These are phyloP conservation scores for Trametes sp. DNA, from an alignment of 1,284 basidiomycete genomes.

Conservation along the genomic window DNA sequence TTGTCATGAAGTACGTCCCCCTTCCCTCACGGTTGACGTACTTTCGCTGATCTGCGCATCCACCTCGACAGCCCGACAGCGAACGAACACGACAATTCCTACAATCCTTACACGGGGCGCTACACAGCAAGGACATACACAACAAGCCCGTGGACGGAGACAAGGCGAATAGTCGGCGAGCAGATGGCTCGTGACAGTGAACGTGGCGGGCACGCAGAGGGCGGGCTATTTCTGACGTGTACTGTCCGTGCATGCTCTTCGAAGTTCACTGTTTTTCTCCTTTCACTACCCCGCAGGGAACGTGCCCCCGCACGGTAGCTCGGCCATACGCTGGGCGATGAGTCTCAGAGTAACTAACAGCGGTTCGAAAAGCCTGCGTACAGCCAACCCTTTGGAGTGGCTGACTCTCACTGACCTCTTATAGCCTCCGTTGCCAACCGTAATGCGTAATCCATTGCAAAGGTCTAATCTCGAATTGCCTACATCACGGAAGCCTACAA, in stretches of 20 bases:
- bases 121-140: constrained; percentile 70
- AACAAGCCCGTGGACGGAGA: constrained; percentile 42
- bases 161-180: constrained; percentile 27
- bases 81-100: constrained; percentile 82
- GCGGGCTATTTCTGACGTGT: constrained; percentile 23
- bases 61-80: constrained; percentile 67
- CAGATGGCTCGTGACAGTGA: constrained; percentile 32
- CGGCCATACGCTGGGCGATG: too few species aligned
- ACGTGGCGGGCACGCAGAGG: constrained; percentile 21
- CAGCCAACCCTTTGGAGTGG: too few species aligned
- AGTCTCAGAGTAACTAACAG: too few species aligned
- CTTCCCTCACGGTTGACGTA: background rate
- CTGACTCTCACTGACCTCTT: too few species aligned
- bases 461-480: too few species aligned
- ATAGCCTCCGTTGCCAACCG: too few species aligned
- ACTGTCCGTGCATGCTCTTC: constrained; percentile 23
- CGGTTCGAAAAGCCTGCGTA: too few species aligned
- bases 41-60: constrained; percentile 1
- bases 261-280: constrained; percentile 14
- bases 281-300: too few species aligned
- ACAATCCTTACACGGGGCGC: constrained; percentile 66
- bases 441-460: too few species aligned
- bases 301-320: too few species aligned
- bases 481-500: too few species aligned
- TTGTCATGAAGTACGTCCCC: constrained; percentile 76